These are phyloP conservation scores for Fennellomyces sp. DNA, from an alignment of 371 early-diverging fungal genomes.

Conservation along the genomic window DNA sequence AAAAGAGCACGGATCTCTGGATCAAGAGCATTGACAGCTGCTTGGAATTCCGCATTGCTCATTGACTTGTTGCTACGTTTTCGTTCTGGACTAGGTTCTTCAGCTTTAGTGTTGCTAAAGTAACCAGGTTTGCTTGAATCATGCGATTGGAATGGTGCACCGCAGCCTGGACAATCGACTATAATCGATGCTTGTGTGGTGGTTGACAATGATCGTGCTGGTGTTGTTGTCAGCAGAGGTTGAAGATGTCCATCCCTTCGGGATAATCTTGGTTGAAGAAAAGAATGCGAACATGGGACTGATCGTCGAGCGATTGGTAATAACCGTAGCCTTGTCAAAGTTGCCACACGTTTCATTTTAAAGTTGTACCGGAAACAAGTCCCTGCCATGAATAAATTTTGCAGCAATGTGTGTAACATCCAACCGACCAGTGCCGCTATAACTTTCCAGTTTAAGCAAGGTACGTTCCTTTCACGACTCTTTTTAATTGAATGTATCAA, in stretches of 20 bases:
- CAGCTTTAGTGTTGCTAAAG: slow-evolving; percentile 21
- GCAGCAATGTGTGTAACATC: too few relatives aligned
- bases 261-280: neutral
- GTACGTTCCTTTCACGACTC: too few relatives aligned
- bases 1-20: slow-evolving; percentile 38
- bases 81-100: slow-evolving; percentile 23
- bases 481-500: too few relatives aligned
- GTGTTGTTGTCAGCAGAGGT: neutral
- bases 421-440: too few relatives aligned
- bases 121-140: slow-evolving; percentile 55
- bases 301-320: neutral
- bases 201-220: neutral
- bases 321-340: neutral
- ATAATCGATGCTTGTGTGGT: neutral
- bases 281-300: too few relatives aligned
- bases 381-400: neutral
- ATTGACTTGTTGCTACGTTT: slow-evolving; percentile 29
- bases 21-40: slow-evolving; percentile 25
- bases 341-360: neutral
- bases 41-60: slow-evolving; percentile 42
- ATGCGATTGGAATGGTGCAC: slow-evolving; percentile 63
- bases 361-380: neutral
- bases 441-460: too few relatives aligned
- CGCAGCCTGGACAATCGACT: slow-evolving; percentile 70
- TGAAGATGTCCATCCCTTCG: neutral